Conservation (phyloP, 139 green algal species). For the Gonium pectorale region DNA sequence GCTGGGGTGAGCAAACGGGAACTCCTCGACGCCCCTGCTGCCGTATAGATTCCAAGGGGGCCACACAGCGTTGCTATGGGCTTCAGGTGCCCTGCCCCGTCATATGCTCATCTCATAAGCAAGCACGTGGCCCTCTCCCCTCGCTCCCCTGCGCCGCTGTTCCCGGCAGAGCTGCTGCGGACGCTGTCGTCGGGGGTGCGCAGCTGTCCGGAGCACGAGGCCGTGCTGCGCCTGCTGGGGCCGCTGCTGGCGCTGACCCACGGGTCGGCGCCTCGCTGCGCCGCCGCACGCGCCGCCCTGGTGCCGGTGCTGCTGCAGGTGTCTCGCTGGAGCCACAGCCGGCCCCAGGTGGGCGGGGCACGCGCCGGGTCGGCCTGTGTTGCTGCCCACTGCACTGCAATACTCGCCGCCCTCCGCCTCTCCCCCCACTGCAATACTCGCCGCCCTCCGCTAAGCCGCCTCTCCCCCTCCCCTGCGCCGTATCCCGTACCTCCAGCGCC, state of each 20-base stretch:
- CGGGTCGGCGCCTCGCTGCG: conserved; percentile 13
- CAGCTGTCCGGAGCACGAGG: not conserved
- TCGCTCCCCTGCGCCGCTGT: not conserved
- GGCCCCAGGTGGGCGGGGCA: not conserved
- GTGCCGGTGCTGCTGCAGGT: not conserved
- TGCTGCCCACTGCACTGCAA: too few species aligned
- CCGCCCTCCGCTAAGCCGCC: too few species aligned
- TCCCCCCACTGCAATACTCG: too few species aligned
- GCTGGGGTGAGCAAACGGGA: conserved; percentile 33
- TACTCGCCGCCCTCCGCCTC: too few species aligned
- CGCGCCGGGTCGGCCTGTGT: too few species aligned
- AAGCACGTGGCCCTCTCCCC: too few species aligned
- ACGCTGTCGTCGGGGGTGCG: not conserved
- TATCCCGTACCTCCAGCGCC: not conserved
- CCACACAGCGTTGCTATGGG: too few species aligned
- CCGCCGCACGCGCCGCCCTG: not conserved
- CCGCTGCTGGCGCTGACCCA: conserved; percentile 23
- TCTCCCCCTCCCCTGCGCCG: not conserved
- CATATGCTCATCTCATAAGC: too few species aligned
- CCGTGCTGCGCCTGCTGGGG: conserved; percentile 17
- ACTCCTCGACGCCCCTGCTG: too few species aligned
- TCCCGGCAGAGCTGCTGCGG: conserved; percentile 2
- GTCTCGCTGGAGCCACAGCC: conserved; percentile 11
- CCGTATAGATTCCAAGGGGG: too few species aligned
- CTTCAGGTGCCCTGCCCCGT: too few species aligned